Evolutionary conservation across 2,329 filamentous ascomycete species (phyloP), one percentile per base, ranked within the genome.

Genomic region (Claviceps fusiformis): DNA sequence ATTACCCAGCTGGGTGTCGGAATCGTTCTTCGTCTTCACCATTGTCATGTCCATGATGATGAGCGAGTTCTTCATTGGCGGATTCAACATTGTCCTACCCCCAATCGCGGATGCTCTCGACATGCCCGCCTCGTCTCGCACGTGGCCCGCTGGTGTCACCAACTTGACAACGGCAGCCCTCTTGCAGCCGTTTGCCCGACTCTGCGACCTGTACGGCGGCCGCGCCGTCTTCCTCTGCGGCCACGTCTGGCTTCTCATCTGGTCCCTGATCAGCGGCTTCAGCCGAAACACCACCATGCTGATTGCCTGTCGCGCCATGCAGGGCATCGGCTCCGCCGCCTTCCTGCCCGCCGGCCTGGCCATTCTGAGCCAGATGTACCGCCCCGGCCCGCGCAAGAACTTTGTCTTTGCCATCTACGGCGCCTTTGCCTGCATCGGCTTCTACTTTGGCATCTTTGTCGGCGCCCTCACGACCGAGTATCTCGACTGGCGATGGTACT

Each of bases 11-110:
- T 64, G 70, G 50, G 74, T 74, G 68, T 67, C 76, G n/a, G 85
- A 87, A 62, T 58, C 81, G 5, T 75, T 76, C 27, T 87, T 87
- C 62, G 77, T 82, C 63, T 78, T 80, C 60, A 79, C 80, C 0
- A 72, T 86, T 24, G 69, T 83, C 13, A 76, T 79, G 58, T 83
- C 81, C 49, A 83, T 85, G 70, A 77, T 85, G 58, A 74, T 85
- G 62, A 74, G 78, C 61, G 87, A 91, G 70, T 91, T 85, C 68
- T 86, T 85, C 64, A 79, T 92, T 52, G 86, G 83, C 50, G 89
- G 89, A 37, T 93, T 91, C 66, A 79, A 78, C 57, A 85, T 87
- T 59, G 79, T 92, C 31, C 68, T 91, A 0, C 87, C 88, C 0
- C 80, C 80, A 0, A 67, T 93, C 3, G 73, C 81, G 11, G 64